Evolutionary conservation across 2,329 filamentous ascomycete genomes (phyloP), one percentile per base, ranked within the genome.

Genomic region (Sclerotinia glacialis): DNA sequence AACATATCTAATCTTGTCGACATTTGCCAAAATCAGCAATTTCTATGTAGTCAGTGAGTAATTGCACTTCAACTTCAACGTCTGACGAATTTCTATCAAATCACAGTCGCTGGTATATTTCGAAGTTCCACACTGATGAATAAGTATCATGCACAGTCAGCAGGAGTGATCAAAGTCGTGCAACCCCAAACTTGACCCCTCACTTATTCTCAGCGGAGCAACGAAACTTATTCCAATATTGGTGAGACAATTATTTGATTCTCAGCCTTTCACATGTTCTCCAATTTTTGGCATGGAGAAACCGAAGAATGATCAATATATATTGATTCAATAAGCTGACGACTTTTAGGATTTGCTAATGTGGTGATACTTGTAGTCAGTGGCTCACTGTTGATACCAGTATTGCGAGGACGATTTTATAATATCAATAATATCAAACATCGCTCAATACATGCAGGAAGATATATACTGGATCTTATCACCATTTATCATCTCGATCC

Each of bases 51-150:
- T 31, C 31, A 40, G 34, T 5, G 23, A 40, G n/a, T 16, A 37
- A 12, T 12, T 34, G 21, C 16, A 21, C 14, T 23, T 37, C 42
- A 23, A 26, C 0, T 5, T 49, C 11, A n/a, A 47, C 23, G 5
- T 31, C 28, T 59, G 56, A 34, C 40, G 16, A 47, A 47, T 14
- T 16, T 7, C 16, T 3, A 11, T 34, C 28, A 49, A 34, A 23
- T 60, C 44, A 37, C 8, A 49, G 9, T 37, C 14, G 12, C 21
- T 37, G 8, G 58, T 21, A 37, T 12, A 5, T 60, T 18, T 21
- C 26, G 58, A 60, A 3, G 58, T 49, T 60, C 26, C 58, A 49
- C 58, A 40, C 7, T 49, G 42, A 44, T 49, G 44, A 49, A n/a
- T 23, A 47, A 60, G 31, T 26, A 49, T 26, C 11, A 23, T 60